Evolutionary conservation across 1,284 basidiomycete species (phyloP), one percentile per base, ranked within the genome.

Genomic region (Ganoderma leucocontextum): DNA sequence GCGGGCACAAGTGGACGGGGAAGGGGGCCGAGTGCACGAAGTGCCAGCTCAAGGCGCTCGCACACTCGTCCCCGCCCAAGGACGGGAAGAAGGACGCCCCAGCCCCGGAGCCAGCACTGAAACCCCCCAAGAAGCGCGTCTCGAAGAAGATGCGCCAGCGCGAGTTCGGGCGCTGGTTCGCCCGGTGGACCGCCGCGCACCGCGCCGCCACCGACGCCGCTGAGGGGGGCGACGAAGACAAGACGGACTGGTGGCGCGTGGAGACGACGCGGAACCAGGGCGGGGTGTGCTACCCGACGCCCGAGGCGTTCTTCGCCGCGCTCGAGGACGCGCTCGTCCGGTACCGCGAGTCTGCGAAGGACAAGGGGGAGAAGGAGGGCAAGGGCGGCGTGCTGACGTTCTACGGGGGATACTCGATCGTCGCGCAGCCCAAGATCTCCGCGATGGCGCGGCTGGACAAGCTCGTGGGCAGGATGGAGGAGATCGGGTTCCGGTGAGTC

Each of bases 321-420:
- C 42, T 70, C 13, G 49, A 22, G 22, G 36, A 12, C 13, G 19
- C 36, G 13, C 9, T 66, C 3, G 3, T 1, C 25, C 19, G 42
- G 33, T 9, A 19, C 42, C 57, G n/a, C 47, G n/a, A 35, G 29
- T 5, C 25, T 35, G 52, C 8, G 25, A 33, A 12, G 49, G 33
- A n/a, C 10, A 33, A 44, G n/a, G 64, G 64, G 4, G n/a, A 17
- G 25, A 41, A 47, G 17, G 41, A 64, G 19, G n/a, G 4, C 15
- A 35, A 17, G 5, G 39, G 10, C 6, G 42, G 42, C 29, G 68
- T 69, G 52, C 19, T 72, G 4, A 22, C 47, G 44, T 72, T 72
- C 60, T 41, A 38, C 42, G 71, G 64, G 9, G 63, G 62, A 42
- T 72, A 72, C 52, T 65, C 68, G 36, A 67, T 72, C 62, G 68